Evolutionary conservation across 345 rosid genomes (phyloP).

Genomic region (Anastatica hierochuntica): DNA sequence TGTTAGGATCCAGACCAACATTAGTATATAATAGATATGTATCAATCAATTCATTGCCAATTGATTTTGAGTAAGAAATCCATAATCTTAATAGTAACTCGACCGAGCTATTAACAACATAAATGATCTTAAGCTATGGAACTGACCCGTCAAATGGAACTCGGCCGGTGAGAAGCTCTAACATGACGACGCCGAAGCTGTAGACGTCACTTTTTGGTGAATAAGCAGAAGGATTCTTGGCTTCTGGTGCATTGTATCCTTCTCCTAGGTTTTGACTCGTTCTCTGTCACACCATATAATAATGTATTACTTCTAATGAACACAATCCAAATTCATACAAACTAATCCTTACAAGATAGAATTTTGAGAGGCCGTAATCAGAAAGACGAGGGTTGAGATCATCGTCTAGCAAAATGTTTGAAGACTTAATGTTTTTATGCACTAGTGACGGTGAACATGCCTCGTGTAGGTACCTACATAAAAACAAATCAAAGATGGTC

Average conservation of each 20-base stretch:
- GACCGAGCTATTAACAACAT: too few relatives aligned
- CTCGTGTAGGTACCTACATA: conserved; percentile 75
- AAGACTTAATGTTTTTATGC: conserved; percentile 90
- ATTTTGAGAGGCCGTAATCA: conserved; percentile 67
- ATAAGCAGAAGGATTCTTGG: conserved; percentile 52
- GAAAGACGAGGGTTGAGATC: conserved; percentile 82
- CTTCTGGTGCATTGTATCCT: conserved; percentile 92
- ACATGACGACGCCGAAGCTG: conserved; percentile 92
- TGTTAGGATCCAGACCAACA: too few relatives aligned
- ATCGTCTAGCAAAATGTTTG: conserved; percentile 77
- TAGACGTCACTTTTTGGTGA: conserved; percentile 81
- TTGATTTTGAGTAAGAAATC: too few relatives aligned
- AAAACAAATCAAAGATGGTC: conserved; percentile 13
- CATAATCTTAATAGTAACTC: too few relatives aligned
- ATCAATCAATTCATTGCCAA: too few relatives aligned
- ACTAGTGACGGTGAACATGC: conserved; percentile 69
- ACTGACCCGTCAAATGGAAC: conserved; percentile 68
- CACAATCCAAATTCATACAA: background rate
- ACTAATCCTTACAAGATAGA: conserved; percentile 41
- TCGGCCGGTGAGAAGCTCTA: conserved; percentile 81
- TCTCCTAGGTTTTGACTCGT: conserved; percentile 68
- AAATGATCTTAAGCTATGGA: too few relatives aligned
- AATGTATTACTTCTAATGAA: background rate
- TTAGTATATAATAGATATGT: too few relatives aligned
- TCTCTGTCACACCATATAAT: conserved; percentile 29